Evolutionary conservation across 2,329 filamentous ascomycete species (phyloP).

Genomic region (Fusarium mexicanum): DNA sequence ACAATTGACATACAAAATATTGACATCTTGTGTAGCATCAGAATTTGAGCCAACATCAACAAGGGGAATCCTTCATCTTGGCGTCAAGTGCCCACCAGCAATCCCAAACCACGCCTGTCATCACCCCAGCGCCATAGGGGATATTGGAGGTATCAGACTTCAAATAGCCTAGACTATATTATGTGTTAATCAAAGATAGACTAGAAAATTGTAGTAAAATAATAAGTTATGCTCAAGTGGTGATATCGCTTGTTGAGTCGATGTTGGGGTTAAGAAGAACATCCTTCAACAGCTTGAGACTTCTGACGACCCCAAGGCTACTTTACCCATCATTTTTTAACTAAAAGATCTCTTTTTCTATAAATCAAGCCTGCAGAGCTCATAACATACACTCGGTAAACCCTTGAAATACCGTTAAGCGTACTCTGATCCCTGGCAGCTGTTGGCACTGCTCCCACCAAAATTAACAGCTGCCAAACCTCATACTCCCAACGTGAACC

Average conservation of each 20-base stretch:
- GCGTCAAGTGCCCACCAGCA: not conserved
- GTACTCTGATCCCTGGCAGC: not conserved
- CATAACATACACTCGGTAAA: too few relatives aligned
- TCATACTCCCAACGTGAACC: not conserved
- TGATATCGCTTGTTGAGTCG: not conserved
- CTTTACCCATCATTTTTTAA: not conserved
- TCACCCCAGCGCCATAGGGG: not conserved
- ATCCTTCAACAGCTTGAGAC: not conserved
- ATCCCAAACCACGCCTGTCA: not conserved
- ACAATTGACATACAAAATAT: not conserved
- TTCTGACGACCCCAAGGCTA: not conserved
- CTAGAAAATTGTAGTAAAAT: too few relatives aligned
- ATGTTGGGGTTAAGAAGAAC: not conserved
- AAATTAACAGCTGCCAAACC: constrained; percentile 8
- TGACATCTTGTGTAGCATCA: not conserved
- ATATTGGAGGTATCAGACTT: not conserved
- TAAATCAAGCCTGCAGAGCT: not conserved
- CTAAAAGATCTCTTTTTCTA: too few relatives aligned
- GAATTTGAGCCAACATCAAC: not conserved
- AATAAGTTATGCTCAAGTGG: not conserved
- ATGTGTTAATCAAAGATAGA: not conserved
- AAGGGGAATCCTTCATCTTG: not conserved
- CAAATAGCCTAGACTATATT: not conserved
- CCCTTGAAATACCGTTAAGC: not conserved
- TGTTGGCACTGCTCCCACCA: constrained; percentile 19